Base-by-base conservation (phyloP, 2,329 filamentous ascomycete species). In the Ophiocordyceps robertsii region DNA sequence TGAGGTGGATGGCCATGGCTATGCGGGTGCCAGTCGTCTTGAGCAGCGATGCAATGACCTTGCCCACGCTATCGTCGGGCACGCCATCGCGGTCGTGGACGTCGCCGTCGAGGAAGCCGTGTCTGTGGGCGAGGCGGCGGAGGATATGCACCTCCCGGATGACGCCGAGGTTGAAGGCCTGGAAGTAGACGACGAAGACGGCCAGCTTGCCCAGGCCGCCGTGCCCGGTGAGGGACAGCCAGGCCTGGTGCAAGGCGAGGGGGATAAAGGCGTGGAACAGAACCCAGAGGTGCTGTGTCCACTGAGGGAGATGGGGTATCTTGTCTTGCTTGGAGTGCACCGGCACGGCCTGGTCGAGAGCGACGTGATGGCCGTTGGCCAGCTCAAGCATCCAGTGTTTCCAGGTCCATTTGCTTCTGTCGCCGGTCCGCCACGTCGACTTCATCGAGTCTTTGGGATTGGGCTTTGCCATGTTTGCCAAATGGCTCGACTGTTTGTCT, bases 51-150 rank as follows among this genome's bases (percentile, higher is more conserved):
- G 42, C 42, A 3, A 55, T 49, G 9, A 63, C 59, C 41, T 62
- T 60, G 12, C 19, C 40, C 3, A 63, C 60, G 10, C 58, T 60
- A 2, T 57, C 52, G 39, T 68, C 64, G 0, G 66, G 65, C 6
- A 68, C 58, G 3, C 61, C 59, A 40, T 68, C 65, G 14, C 65
- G 60, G 16, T 54, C 59, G 46, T 68, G 65, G 32, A 61, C 57
- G 45, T 68, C 64, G 12, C 66, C 65, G 44, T 69, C 66, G 2
- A 69, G 54, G 43, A 63, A 68, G 6, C 66, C 66, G 19, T 58
- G 52, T 0, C 41, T 46, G 38, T 66, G 62, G 1, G 61, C 64
- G 1, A 67, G 45, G 5, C 54, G 53, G 9, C 64, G 60, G 7
- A 68, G 53, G 6, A 57, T 51, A n/a, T 62, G 56, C 3, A 66